Evolutionary conservation across 495 filamentous ascomycete species (phyloP).

Genomic region (Hamigera avellanea): DNA sequence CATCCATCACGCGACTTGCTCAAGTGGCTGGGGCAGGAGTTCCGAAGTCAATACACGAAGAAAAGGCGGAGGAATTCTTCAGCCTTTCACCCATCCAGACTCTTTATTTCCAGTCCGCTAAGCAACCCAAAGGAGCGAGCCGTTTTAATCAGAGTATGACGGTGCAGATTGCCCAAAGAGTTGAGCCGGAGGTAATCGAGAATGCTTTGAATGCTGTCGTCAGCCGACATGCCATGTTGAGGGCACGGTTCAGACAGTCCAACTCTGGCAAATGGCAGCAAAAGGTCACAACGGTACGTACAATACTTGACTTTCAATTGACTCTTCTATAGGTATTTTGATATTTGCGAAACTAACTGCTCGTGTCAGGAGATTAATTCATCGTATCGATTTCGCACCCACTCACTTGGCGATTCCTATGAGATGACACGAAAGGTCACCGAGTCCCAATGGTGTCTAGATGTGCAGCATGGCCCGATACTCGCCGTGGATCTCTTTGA

Average conservation of each 20-base stretch:
- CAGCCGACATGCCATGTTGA: slow-evolving; percentile 56
- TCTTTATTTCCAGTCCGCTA: slow-evolving; percentile 32
- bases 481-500: slow-evolving; percentile 40
- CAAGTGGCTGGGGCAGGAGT: slow-evolving; percentile 13
- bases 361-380: slow-evolving; percentile 23
- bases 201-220: slow-evolving; percentile 47
- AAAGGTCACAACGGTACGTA: slow-evolving; percentile 21
- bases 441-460: slow-evolving; percentile 28
- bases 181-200: slow-evolving; percentile 37
- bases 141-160: slow-evolving; percentile 66
- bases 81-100: slow-evolving; percentile 36
- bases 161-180: slow-evolving; percentile 39
- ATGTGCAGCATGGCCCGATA: slow-evolving; percentile 31
- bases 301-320: no score
- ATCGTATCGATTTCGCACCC: slow-evolving; percentile 27
- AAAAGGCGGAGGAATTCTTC: slow-evolving; percentile 37
- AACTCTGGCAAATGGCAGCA: slow-evolving; percentile 31
- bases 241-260: slow-evolving; percentile 43
- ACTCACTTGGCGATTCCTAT: slow-evolving; percentile 17
- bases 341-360: slow-evolving; percentile 13
- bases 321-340: no score
- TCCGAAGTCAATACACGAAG: slow-evolving; percentile 11
- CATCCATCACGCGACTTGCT: slow-evolving; percentile 26
- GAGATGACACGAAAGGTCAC: slow-evolving; percentile 22
- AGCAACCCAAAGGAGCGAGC: slow-evolving; percentile 31